Percentiles rank a stretch among this genome's conserved stretches.
Conservation (phyloP, 805 yeast genomes). For the Dipodascus geniculatus region DNA sequence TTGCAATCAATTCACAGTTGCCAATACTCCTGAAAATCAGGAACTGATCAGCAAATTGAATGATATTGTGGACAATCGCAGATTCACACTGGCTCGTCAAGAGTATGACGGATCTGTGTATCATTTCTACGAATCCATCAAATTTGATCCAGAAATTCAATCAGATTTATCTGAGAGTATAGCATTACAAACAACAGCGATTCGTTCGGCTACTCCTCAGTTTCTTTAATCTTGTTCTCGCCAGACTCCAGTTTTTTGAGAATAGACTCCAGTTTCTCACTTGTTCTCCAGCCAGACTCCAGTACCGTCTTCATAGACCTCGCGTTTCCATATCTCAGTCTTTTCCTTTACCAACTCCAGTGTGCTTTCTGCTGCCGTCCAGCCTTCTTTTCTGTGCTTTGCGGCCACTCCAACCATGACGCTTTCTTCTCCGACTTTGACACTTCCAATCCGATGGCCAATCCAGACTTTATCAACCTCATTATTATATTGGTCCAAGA, state of each 20-base stretch:
- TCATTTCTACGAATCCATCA: not conserved
- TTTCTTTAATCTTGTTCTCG: slow-evolving; percentile 24
- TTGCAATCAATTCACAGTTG: not conserved
- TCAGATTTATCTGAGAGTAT: not conserved
- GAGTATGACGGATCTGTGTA: not conserved
- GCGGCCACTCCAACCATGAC: slow-evolving; percentile 34
- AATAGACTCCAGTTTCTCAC: slow-evolving; percentile 26
- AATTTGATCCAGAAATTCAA: not conserved
- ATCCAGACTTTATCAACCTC: slow-evolving; percentile 30
- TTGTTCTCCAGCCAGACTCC: slow-evolving; percentile 33
- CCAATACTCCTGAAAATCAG: not conserved
- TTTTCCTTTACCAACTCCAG: slow-evolving; percentile 33
- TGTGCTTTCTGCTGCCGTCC: slow-evolving; percentile 34
- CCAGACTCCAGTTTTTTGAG: slow-evolving; percentile 33
- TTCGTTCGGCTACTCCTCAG: not conserved
- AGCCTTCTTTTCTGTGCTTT: slow-evolving; percentile 37
- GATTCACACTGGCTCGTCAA: not conserved
- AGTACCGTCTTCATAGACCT: slow-evolving; percentile 32
- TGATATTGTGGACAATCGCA: not conserved
- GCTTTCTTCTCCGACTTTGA: slow-evolving; percentile 38
- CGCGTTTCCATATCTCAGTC: slow-evolving; percentile 43
- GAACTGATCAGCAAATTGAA: not conserved
- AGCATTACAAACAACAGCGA: not conserved
- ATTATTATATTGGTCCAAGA: slow-evolving; percentile 21
- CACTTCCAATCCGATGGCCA: slow-evolving; percentile 36